Evolutionary conservation across 768 basidiomycete genomes (phyloP), one percentile per base, ranked within the genome.

Genomic region (Rhodotorula graminis): DNA sequence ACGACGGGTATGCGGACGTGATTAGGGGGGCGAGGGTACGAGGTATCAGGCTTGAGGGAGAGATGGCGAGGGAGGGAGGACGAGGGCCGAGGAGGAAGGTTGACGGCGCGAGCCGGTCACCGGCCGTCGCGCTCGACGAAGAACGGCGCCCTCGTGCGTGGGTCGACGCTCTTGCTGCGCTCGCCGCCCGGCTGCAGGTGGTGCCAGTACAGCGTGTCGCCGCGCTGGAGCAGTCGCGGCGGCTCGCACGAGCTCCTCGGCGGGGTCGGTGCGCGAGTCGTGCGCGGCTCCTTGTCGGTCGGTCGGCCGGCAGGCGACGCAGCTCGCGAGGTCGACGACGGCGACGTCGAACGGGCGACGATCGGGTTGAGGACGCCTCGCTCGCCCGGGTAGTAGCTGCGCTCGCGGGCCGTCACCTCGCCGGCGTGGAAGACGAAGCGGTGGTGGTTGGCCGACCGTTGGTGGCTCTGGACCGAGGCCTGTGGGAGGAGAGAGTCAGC

Each of bases 371-470:
- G 25, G 60, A 77, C 69, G 29, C 75, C 75, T 4, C 47, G 37
- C 59, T 78, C 75, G 31, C 68, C 69, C 0, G 67, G 67, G 52
- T 56, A 64, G 64, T 73, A 78, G 12, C 46, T 56, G 0, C 78
- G 72, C 42, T 77, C 77, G n/a, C 52, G 37, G 29, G 59, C 67
- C 23, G 33, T 33, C 57, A 79, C 77, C 49, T 74, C 75, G 69
- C 75, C 71, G 56, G 76, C 72, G 82, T 92, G 90, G 80, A 92
- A 93, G 49, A 93, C 91, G 80, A 90, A 93, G 44, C 90, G 87
- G 80, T 92, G 90, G 16, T 90, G 90, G 80, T 92, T 92, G 33
- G 90, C 90, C 15, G 87, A 84, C 70, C 89, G 86, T 80, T 65
- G 61, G 47, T 75, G 67, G 37, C 59, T 68, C 21, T 62, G 63